These are phyloP conservation scores for Apiotrichum sp. DNA, from an alignment of 1,284 basidiomycete genomes.

Conservation along the genomic window DNA sequence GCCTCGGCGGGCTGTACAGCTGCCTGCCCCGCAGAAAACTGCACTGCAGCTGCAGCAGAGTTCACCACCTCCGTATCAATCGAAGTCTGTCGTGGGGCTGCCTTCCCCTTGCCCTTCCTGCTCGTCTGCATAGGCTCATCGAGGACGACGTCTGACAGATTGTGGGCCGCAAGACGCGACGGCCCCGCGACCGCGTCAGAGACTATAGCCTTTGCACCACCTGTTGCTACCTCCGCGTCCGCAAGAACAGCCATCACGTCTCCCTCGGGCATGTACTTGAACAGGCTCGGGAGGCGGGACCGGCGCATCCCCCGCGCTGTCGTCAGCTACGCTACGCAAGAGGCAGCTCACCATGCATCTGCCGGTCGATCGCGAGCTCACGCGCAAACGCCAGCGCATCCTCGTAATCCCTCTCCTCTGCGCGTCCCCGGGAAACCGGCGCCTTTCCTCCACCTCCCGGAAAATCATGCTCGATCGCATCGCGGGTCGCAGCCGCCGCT, in stretches of 20 bases:
- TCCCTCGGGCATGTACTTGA: slow-evolving; percentile 13
- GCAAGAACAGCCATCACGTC: background rate
- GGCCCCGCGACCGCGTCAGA: background rate
- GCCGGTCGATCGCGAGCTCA: background rate
- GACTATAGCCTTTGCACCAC: too few species aligned
- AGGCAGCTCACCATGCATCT: background rate
- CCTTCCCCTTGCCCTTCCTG: background rate
- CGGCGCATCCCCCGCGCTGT: slow-evolving; percentile 3
- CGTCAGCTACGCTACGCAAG: background rate
- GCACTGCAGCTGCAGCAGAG: too few species aligned
- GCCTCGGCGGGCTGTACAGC: too few species aligned
- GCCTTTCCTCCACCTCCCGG: too few species aligned
- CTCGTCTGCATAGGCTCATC: background rate
- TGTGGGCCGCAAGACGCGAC: background rate
- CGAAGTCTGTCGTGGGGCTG: background rate
- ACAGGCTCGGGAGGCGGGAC: slow-evolving; percentile 18
- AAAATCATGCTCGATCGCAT: too few species aligned
- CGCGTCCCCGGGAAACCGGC: background rate
- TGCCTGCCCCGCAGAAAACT: too few species aligned
- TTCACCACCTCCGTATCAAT: too few species aligned
- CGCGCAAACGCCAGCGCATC: background rate
- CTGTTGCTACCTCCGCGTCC: too few species aligned
- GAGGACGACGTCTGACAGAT: background rate
- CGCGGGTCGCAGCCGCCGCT: too few species aligned
- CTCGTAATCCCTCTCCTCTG: slow-evolving; percentile 4